Percentiles rank a stretch among this genome's conserved stretches.
Conservation (phyloP, 495 filamentous ascomycete species). For the Penicillium flavigenum region DNA sequence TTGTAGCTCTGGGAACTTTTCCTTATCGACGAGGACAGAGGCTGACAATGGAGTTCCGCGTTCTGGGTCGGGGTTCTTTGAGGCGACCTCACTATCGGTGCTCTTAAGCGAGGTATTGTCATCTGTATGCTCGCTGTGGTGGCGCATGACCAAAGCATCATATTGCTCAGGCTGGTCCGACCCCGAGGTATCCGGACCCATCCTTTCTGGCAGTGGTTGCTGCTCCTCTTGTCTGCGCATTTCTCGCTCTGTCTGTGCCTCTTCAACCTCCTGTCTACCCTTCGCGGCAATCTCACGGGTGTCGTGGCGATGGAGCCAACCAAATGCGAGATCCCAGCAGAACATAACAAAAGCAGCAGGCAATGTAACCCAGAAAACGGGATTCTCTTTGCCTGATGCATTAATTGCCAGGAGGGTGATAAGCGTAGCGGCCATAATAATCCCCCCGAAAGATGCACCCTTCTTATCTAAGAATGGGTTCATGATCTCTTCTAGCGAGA, state of each 20-base stretch:
- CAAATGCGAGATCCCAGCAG: slow-evolving; percentile 57
- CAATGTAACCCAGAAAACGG: slow-evolving; percentile 61
- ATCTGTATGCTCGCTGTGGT: neutral
- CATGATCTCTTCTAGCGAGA: slow-evolving; percentile 67
- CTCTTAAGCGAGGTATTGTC: slow-evolving; percentile 1
- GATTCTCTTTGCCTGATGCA: slow-evolving; percentile 40
- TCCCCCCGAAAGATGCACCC: slow-evolving; percentile 57
- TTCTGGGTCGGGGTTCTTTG: neutral
- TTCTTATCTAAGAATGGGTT: slow-evolving; percentile 66
- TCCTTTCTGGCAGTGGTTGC: neutral
- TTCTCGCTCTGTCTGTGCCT: slow-evolving; percentile 38
- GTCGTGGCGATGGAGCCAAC: slow-evolving; percentile 56
- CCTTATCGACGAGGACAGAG: slow-evolving; percentile 14
- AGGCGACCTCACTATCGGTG: slow-evolving; percentile 1
- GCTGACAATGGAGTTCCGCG: slow-evolving; percentile 9
- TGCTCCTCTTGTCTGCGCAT: slow-evolving; percentile 26
- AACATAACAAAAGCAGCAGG: slow-evolving; percentile 64
- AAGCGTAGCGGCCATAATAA: slow-evolving; percentile 62
- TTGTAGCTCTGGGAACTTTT: slow-evolving; percentile 12
- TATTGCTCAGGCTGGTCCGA: neutral
- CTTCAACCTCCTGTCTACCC: slow-evolving; percentile 52
- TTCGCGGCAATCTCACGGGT: slow-evolving; percentile 59
- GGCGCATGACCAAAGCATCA: neutral
- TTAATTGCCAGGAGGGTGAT: slow-evolving; percentile 59
- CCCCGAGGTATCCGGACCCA: slow-evolving; percentile 3